These are phyloP conservation scores for Pelargonium nanum DNA, from an alignment of 345 rosid species.

Conservation along the genomic window DNA sequence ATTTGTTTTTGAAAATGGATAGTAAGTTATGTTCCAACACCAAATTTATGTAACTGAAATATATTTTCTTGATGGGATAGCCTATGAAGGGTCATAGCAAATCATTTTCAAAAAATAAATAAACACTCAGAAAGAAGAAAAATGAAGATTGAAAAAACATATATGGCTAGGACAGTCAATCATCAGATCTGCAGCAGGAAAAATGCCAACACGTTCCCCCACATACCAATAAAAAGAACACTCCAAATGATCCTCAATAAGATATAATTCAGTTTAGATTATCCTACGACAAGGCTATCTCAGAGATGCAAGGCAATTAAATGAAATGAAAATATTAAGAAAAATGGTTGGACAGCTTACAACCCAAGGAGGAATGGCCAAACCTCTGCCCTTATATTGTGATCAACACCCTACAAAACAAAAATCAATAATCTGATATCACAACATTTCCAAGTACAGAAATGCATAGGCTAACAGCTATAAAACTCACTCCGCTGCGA, in stretches of 20 bases:
- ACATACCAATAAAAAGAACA: neutral
- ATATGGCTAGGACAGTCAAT: neutral
- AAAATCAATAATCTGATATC: neutral
- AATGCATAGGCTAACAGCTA: conserved; percentile 1
- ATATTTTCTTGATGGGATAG: neutral
- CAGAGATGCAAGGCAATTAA: conserved; percentile 2
- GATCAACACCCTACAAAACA: conserved; percentile 66
- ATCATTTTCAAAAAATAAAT: neutral
- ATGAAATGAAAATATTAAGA: neutral
- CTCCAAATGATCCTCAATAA: neutral
- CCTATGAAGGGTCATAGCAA: no score
- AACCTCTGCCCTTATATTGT: conserved; percentile 71
- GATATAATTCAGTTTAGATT: neutral
- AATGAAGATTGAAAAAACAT: no score
- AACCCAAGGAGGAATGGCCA: conserved; percentile 99
- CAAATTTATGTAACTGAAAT: neutral
- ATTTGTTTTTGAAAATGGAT: neutral
- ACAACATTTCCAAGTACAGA: neutral
- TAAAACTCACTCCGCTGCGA: conserved; percentile 70
- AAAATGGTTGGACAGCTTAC: conserved; percentile 36
- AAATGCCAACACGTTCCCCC: neutral
- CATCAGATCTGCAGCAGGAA: neutral
- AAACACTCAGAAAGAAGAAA: neutral
- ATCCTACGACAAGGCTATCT: neutral
- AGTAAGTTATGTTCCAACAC: neutral